phyloP scores from a whole-genome alignment of 768 basidiomycete species.

The Leccinum longicurvipes region DNA sequence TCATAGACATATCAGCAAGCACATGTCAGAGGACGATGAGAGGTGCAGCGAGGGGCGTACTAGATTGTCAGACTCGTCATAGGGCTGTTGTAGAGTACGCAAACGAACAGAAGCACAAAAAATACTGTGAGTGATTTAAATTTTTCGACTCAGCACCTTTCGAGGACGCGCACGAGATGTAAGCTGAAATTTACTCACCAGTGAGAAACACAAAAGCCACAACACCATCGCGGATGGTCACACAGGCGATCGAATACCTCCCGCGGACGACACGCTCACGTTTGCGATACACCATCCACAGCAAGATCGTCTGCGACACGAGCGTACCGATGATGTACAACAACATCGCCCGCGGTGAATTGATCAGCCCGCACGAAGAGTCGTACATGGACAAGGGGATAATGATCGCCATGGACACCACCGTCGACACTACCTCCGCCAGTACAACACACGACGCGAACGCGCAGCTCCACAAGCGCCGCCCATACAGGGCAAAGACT shows the following conservation, averaged over 20 bases:
- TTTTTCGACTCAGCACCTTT: not conserved
- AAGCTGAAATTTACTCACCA: slow-evolving; percentile 10
- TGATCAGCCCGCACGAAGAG: slow-evolving; percentile 7
- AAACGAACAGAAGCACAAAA: slow-evolving; percentile 3
- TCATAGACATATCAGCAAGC: not conserved
- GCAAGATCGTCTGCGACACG: slow-evolving; percentile 13
- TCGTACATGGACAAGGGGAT: slow-evolving; percentile 14
- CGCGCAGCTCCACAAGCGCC: not conserved
- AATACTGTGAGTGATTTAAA: slow-evolving; percentile 1
- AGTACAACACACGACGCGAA: slow-evolving; percentile 9
- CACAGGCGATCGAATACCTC: slow-evolving; percentile 6
- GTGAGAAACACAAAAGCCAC: slow-evolving; percentile 10
- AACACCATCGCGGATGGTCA: slow-evolving; percentile 26
- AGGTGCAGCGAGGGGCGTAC: slow-evolving; percentile 1
- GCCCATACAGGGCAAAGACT: slow-evolving; percentile 23
- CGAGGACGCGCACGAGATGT: not conserved
- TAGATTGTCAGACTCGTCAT: slow-evolving; percentile 9
- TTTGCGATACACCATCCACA: slow-evolving; percentile 20
- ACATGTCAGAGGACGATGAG: not conserved
- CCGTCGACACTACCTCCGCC: slow-evolving; percentile 4
- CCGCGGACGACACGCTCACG: not conserved
- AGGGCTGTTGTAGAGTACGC: not conserved
- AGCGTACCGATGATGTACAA: slow-evolving; percentile 9
- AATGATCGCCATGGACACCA: not conserved
- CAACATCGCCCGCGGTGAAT: slow-evolving; percentile 2